Conservation (phyloP, 371 early-diverging fungal genomes). For the Basidiobolus meristosporus region DNA sequence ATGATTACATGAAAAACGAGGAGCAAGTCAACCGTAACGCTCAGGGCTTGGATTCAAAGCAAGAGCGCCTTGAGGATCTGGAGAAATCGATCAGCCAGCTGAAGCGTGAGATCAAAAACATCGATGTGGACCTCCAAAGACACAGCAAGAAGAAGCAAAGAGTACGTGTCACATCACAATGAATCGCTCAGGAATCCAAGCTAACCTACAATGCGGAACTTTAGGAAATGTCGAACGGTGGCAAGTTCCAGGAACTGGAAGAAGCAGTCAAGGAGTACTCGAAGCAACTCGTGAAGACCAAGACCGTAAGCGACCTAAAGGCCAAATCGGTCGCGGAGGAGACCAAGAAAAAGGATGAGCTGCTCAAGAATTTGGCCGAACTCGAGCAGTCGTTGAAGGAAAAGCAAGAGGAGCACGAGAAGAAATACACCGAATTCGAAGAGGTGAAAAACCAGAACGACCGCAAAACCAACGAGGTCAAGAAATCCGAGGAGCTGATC, state of each 20-base stretch:
- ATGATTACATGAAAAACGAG: conserved; percentile 49
- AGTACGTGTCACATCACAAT: background rate
- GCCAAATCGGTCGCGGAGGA: conserved; percentile 60
- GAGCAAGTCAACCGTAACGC: conserved; percentile 20
- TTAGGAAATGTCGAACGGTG: conserved; percentile 36
- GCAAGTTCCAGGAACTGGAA: conserved; percentile 42
- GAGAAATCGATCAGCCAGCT: conserved; percentile 19
- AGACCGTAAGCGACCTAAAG: conserved; percentile 63
- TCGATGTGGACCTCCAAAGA: background rate
- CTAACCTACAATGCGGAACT: background rate
- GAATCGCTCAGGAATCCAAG: conserved; percentile 6
- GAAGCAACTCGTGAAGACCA: conserved; percentile 53
- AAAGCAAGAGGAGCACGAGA: conserved; percentile 21
- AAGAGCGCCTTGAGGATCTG: conserved; percentile 10
- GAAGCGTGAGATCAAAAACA: conserved; percentile 9
- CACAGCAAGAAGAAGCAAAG: conserved; percentile 1
- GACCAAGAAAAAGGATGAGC: conserved; percentile 13
- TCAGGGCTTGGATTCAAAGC: conserved; percentile 13
- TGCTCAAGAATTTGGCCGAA: conserved; percentile 7
- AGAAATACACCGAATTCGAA: conserved; percentile 29
- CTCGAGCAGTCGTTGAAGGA: conserved; percentile 23
- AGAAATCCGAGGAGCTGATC: conserved; percentile 61
- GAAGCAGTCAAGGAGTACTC: conserved; percentile 41
- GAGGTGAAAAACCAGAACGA: conserved; percentile 37
- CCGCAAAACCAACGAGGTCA: conserved; percentile 35